These are phyloP conservation scores for Breynia disticha DNA, from an alignment of 441 rosid species.

Conservation along the genomic window DNA sequence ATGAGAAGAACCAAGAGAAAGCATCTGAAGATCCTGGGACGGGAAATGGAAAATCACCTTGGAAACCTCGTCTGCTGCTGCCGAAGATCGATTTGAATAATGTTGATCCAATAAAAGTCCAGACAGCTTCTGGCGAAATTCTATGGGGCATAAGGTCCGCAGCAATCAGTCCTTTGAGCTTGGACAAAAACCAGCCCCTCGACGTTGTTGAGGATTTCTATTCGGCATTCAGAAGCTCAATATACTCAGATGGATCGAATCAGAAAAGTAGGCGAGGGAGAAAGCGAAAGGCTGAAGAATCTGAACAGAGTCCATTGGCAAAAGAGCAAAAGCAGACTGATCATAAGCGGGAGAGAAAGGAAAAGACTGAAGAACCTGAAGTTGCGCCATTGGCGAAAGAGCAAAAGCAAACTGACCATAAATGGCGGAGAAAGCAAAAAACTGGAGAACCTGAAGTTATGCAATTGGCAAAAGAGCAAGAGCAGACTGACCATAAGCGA, in stretches of 20 bases:
- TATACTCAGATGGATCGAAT: conserved; percentile 29
- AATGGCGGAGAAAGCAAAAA: no score
- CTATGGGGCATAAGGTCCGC: conserved; percentile 35
- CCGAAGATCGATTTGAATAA: conserved; percentile 18
- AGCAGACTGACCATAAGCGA: conserved; percentile 26
- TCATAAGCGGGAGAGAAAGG: no score
- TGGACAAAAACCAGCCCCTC: conserved; percentile 24
- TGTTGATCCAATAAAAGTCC: conserved; percentile 27
- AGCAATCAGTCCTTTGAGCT: conserved; percentile 41
- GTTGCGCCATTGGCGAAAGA: no score
- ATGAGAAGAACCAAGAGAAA: conserved; percentile 16
- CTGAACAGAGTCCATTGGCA: conserved; percentile 6
- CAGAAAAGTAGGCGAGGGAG: conserved; percentile 20
- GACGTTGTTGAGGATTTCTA: conserved; percentile 45
- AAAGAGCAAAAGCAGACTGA: conserved; percentile 18
- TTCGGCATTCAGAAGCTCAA: conserved; percentile 53
- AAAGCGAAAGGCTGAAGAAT: conserved; percentile 30
- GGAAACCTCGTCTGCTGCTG: conserved; percentile 20
- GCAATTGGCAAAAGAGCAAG: conserved; percentile 30
- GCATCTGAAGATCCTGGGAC: conserved; percentile 18
- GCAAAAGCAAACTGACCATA: no score
- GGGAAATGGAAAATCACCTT: conserved; percentile 17
- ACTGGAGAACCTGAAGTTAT: conserved; percentile 19
- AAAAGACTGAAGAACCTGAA: no score
- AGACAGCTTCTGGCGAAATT: conserved; percentile 39